Base-by-base conservation (phyloP, 2,329 filamentous ascomycete genomes). In the Botrytis squamosa region DNA sequence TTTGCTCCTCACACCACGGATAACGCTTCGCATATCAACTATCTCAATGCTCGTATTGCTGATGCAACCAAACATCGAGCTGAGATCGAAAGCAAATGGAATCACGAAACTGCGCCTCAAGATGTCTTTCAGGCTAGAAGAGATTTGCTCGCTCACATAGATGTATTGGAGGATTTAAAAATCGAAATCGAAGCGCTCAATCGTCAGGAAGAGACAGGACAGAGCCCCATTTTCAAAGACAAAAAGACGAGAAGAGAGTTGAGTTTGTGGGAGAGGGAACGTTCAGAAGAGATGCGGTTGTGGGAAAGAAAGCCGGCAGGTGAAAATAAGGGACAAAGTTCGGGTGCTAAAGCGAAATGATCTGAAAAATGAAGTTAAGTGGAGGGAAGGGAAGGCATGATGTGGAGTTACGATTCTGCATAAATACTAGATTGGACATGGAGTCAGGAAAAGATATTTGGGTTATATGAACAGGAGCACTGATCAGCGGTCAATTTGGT, bases 1-100 rank as follows among this genome's bases (percentile, higher is more conserved):
- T 18, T 69, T 6, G 49, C 49, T 44, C 49, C 66, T 57, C 49
- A 69, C 29, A 69, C 66, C 38, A 69, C 38, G 4, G 66, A 69
- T 57, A 52, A 20, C 18, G 38, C 66, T 44, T 69, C 66, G 18
- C 66, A 69, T 38, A 69, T 69, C 3, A 69, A 69, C 29, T 69
- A 69, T 33, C 66, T 69, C 49, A 42, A n/a, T 57, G 36, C 52
- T 16, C 66, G 66, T n/a, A 69, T 69, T 42, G 49, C 66, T 33
- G 52, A 29, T 44, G 66, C 66, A 57, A 33, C 49, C 18, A 69
- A 12, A 33, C 66, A 57, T 22, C 38, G 18, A 44, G 49, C n/a
- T 20, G 36, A 57, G n/a, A 57, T 69, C 29, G 66, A 69, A 52
- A 33, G 38, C 38, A 40, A 40, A 18, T 69, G 66, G 66, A 29